phyloP scores from a whole-genome alignment of 345 rosid genomes.

The Cochlearia excelsa region DNA sequence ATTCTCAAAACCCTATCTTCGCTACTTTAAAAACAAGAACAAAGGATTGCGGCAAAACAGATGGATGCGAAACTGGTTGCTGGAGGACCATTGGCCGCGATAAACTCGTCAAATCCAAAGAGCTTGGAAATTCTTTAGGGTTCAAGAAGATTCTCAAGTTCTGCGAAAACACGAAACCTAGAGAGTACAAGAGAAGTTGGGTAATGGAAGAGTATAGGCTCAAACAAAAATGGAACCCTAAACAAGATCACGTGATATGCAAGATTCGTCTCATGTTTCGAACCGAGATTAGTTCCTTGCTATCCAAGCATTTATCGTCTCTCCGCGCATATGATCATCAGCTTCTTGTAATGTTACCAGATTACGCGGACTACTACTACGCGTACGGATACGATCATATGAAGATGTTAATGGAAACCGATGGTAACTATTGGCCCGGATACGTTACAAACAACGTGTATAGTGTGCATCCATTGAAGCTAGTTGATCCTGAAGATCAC shows the following conservation, averaged over 20 bases:
- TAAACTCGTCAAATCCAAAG: not conserved
- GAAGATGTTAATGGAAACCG: not conserved
- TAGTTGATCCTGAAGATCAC: not conserved
- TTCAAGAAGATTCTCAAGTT: constrained; percentile 29
- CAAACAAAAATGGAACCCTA: not conserved
- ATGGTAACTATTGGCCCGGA: not conserved
- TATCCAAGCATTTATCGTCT: constrained; percentile 17
- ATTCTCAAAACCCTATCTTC: not conserved
- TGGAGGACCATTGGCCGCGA: constrained; percentile 18
- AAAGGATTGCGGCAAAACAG: constrained; percentile 1
- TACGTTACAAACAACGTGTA: not conserved
- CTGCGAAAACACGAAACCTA: not conserved
- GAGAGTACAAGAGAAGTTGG: constrained; percentile 2
- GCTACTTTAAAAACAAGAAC: not conserved
- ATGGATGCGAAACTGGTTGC: constrained; percentile 8
- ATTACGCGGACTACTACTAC: no score
- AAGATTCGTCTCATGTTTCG: constrained; percentile 11
- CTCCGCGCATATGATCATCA: not conserved
- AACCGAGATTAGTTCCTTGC: constrained; percentile 11
- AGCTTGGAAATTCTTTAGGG: constrained; percentile 16
- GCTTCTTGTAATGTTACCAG: no score
- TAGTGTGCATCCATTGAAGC: constrained; percentile 8
- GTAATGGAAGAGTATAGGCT: constrained; percentile 24
- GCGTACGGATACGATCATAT: no score
- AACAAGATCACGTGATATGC: constrained; percentile 18